phyloP scores from a whole-genome alignment of 2,329 filamentous ascomycete species.

The Pestalotiopsis sp. region DNA sequence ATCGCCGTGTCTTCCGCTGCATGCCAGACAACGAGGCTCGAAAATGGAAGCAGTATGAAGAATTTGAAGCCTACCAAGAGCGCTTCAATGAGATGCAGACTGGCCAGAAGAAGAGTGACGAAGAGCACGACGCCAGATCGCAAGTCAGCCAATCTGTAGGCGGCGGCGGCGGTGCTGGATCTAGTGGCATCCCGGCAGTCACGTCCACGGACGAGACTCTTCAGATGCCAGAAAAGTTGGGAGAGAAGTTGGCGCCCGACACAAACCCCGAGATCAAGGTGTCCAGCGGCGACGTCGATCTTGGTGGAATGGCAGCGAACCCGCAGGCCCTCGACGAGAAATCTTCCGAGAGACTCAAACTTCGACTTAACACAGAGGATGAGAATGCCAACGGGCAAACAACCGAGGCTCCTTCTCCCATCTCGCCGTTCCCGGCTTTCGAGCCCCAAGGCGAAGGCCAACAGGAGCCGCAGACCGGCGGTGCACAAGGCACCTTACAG shows the following conservation, averaged over 20 bases:
- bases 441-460: conserved; percentile 34
- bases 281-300: conserved; percentile 17
- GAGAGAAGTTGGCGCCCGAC: conserved; percentile 16
- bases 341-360: conserved; percentile 16
- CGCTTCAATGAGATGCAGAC: conserved; percentile 71
- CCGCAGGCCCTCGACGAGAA: conserved; percentile 14
- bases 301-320: conserved; percentile 23
- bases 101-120: conserved; percentile 53
- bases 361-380: conserved; percentile 21
- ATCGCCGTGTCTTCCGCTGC: conserved; percentile 89
- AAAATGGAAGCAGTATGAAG: conserved; percentile 90
- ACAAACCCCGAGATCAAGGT: conserved; percentile 18
- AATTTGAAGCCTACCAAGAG: conserved; percentile 75
- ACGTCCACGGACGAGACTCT: conserved; percentile 23
- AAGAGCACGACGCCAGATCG: conserved; percentile 51
- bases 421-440: conserved; percentile 48
- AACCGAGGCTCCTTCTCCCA: conserved; percentile 40
- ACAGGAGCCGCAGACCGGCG: conserved; percentile 26
- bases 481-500: conserved; percentile 30
- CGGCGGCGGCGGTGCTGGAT: conserved; percentile 19
- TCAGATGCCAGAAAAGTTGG: conserved; percentile 23
- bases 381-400: conserved; percentile 20
- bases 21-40: conserved; percentile 95
- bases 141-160: conserved; percentile 26
- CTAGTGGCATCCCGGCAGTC: conserved; percentile 25